Evolutionary conservation across 148 eudicot species (phyloP).

Genomic region (Fallopia convolvulus): DNA sequence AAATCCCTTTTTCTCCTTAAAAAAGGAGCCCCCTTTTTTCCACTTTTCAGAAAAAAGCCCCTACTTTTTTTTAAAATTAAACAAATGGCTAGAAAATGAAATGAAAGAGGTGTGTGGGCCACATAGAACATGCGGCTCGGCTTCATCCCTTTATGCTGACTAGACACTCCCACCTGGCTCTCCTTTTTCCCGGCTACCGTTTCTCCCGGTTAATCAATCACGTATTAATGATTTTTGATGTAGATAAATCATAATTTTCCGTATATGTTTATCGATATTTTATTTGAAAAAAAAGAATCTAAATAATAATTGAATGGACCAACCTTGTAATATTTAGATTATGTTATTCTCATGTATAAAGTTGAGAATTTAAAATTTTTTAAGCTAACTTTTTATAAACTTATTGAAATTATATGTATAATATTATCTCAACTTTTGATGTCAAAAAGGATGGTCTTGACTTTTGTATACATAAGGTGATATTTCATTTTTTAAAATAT

Average conservation of each 20-base stretch:
- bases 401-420: too few relatives aligned
- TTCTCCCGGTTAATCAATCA: neutral
- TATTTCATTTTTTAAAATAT: too few relatives aligned
- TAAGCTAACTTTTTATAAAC: neutral
- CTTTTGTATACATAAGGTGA: too few relatives aligned
- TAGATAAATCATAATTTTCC: neutral
- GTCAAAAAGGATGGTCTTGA: too few relatives aligned
- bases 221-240: too few relatives aligned
- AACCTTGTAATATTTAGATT: neutral
- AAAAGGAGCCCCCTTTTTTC: neutral
- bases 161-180: conserved; percentile 7
- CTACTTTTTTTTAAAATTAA: neutral
- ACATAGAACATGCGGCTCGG: conserved; percentile 5
- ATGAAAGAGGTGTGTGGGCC: neutral
- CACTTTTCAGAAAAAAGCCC: conserved; percentile 2
- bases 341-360: neutral
- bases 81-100: neutral
- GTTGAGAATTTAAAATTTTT: neutral
- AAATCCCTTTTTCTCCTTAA: conserved; percentile 1
- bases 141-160: conserved; percentile 9
- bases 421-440: too few relatives aligned
- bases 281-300: neutral
- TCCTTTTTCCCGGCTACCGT: neutral
- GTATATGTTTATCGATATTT: neutral
- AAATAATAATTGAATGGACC: neutral